Conservation (phyloP, 495 filamentous ascomycete species). For the Bathelium albidoporum region DNA sequence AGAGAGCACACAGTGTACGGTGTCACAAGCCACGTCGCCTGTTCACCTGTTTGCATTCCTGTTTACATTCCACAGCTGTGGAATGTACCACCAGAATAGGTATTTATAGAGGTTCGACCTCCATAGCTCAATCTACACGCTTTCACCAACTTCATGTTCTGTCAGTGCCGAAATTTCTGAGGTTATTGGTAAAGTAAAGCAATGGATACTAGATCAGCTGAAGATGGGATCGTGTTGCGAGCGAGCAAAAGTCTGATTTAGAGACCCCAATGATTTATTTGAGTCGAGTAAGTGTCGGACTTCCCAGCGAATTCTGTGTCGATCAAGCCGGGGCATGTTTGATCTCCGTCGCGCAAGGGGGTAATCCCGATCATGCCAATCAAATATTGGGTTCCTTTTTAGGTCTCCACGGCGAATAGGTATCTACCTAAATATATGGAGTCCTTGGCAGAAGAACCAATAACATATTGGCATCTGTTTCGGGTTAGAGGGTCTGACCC, state of each 20-base stretch:
- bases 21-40: too few relatives aligned
- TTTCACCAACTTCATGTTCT: too few relatives aligned
- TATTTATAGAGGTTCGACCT: too few relatives aligned
- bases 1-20: too few relatives aligned
- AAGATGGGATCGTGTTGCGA: neutral
- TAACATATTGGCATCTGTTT: neutral
- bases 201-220: neutral
- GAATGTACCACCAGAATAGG: too few relatives aligned
- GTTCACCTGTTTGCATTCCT: too few relatives aligned
- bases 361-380: neutral
- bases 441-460: neutral
- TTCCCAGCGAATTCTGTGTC: neutral
- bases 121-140: too few relatives aligned
- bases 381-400: conserved; percentile 1
- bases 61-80: too few relatives aligned
- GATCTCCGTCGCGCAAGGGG: neutral
- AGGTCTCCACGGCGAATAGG: neutral
- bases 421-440: neutral
- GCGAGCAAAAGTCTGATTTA: neutral
- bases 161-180: neutral
- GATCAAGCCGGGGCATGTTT: neutral
- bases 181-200: neutral
- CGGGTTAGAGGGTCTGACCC: neutral
- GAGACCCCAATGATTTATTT: neutral
- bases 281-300: neutral